Percentiles rank a stretch among this genome's conserved stretches.
These are phyloP conservation scores for Beauveria rudraprayagi DNA, from an alignment of 2,329 filamentous ascomycete species.

Conservation along the genomic window DNA sequence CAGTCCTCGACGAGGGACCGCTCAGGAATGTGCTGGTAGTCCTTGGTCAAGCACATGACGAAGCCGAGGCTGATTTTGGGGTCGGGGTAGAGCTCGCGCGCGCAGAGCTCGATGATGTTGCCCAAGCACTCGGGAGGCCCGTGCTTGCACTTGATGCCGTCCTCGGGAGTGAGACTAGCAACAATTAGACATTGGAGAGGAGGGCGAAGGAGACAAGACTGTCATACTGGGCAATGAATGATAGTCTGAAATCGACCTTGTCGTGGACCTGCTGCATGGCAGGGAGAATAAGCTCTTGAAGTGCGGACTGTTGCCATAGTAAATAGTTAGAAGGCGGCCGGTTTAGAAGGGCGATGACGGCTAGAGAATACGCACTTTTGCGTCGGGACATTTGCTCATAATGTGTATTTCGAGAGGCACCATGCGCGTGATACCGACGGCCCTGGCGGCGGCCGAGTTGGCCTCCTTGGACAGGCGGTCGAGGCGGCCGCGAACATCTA, in stretches of 20 bases:
- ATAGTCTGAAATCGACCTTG: slow-evolving; percentile 85
- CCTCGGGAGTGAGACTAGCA: slow-evolving; percentile 55
- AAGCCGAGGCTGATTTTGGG: slow-evolving; percentile 88
- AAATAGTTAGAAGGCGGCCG: background rate
- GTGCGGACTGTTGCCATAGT: slow-evolving; percentile 51
- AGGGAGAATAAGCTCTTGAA: slow-evolving; percentile 73
- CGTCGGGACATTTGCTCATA: slow-evolving; percentile 96
- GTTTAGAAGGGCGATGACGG: background rate
- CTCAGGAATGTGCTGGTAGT: slow-evolving; percentile 71
- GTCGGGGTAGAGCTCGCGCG: slow-evolving; percentile 71
- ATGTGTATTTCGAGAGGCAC: slow-evolving; percentile 90
- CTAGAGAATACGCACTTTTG: slow-evolving; percentile 41
- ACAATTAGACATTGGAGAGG: background rate
- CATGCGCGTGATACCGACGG: slow-evolving; percentile 19
- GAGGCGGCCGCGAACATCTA: background rate
- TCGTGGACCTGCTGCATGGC: slow-evolving; percentile 73
- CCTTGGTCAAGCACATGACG: slow-evolving; percentile 75
- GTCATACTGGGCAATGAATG: slow-evolving; percentile 71
- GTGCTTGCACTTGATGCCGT: slow-evolving; percentile 82
- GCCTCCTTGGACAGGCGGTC: slow-evolving; percentile 1
- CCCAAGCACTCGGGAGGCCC: slow-evolving; percentile 84
- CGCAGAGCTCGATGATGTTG: slow-evolving; percentile 91
- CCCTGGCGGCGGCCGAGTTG: background rate
- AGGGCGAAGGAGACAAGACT: background rate
- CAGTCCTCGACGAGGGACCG: slow-evolving; percentile 76